phyloP scores from a whole-genome alignment of 768 basidiomycete species.

The Mycena vitilis region DNA sequence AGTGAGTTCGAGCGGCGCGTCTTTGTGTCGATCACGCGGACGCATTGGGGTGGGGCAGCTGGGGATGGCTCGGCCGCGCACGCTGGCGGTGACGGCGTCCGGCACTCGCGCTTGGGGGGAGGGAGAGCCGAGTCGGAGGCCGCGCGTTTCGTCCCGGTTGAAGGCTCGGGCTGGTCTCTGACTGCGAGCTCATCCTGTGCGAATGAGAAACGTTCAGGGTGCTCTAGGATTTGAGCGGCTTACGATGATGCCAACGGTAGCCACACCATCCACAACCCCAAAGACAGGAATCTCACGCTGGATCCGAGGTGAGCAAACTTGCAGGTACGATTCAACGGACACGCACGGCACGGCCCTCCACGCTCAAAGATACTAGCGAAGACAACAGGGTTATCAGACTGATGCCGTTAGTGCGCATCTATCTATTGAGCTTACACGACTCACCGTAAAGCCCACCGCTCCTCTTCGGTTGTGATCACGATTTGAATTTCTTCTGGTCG shows the following conservation, averaged over 20 bases:
- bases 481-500: constrained; percentile 68
- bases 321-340: neutral
- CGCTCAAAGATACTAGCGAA: constrained; percentile 65
- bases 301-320: constrained; percentile 16
- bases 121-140: constrained; percentile 23
- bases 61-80: constrained; percentile 4
- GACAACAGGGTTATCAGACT: constrained; percentile 83
- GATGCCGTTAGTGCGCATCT: constrained; percentile 2
- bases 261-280: constrained; percentile 71
- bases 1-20: constrained; percentile 64
- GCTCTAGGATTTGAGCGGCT: constrained; percentile 35
- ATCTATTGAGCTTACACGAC: constrained; percentile 22
- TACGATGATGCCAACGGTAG: constrained; percentile 84
- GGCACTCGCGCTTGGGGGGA: constrained; percentile 25
- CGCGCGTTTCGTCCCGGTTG: constrained; percentile 41
- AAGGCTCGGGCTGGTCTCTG: constrained; percentile 1
- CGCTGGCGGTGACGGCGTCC: constrained; percentile 5
- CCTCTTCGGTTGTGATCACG: constrained; percentile 65
- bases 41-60: constrained; percentile 27
- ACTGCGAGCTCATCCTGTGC: constrained; percentile 23
- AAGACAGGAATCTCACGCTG: constrained; percentile 91
- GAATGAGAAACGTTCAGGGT: neutral
- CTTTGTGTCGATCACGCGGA: constrained; percentile 76
- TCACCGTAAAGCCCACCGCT: constrained; percentile 83
- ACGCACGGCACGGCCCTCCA: constrained; percentile 54